phyloP scores from a whole-genome alignment of 306 rosid genomes.

The Cucumis melo region DNA sequence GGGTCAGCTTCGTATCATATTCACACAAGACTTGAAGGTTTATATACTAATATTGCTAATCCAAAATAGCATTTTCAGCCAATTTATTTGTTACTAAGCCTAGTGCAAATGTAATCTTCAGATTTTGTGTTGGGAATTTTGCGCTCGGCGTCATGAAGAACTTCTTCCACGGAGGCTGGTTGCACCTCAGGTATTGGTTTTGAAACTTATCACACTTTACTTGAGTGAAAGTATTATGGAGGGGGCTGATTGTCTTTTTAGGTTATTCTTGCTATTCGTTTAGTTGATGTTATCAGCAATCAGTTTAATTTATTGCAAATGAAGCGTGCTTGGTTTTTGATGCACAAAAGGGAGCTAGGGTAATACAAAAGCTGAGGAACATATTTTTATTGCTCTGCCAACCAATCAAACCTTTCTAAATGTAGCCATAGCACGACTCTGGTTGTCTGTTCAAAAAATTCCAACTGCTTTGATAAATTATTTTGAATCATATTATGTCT shows the following conservation, averaged over 20 bases:
- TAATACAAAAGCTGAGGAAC: background rate
- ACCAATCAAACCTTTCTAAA: background rate
- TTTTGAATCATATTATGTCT: background rate
- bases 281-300: background rate
- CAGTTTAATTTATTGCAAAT: background rate
- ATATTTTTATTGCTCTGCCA: background rate
- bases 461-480: background rate
- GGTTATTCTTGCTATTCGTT: background rate
- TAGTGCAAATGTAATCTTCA: slow-evolving; percentile 12
- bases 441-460: background rate
- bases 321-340: background rate
- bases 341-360: background rate
- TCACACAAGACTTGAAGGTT: slow-evolving; percentile 84
- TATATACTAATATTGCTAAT: background rate
- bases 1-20: slow-evolving; percentile 88
- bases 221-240: background rate
- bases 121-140: slow-evolving; percentile 92
- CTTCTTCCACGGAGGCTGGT: slow-evolving; percentile 92
- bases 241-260: background rate
- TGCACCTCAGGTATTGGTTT: slow-evolving; percentile 75
- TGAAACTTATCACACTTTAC: slow-evolving; percentile 1
- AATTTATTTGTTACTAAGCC: background rate
- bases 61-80: background rate
- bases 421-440: background rate
- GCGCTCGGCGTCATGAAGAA: slow-evolving; percentile 93